Conservation (phyloP, 75 land plant species). For the Larix kaempferi region DNA sequence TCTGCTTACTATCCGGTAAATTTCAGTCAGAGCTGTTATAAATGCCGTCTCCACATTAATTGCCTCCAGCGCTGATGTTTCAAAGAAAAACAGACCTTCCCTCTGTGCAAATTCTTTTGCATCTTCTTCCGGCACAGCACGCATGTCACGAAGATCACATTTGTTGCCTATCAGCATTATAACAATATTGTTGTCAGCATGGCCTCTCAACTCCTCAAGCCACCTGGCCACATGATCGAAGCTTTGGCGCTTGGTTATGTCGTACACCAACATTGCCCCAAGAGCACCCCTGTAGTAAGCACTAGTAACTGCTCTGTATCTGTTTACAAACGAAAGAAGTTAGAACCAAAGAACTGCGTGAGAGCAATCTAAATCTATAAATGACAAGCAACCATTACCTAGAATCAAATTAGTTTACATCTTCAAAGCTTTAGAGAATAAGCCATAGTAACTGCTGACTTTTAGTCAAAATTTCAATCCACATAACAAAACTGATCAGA, state of each 20-base stretch:
- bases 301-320: slow-evolving; percentile 74
- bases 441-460: too few relatives aligned
- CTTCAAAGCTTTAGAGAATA: too few relatives aligned
- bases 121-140: slow-evolving; percentile 76
- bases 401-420: too few relatives aligned
- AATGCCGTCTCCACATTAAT: slow-evolving; percentile 81
- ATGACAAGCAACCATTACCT: too few relatives aligned
- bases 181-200: slow-evolving; percentile 75
- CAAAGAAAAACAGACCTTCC: slow-evolving; percentile 76
- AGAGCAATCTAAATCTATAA: too few relatives aligned
- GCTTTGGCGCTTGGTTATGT: slow-evolving; percentile 60
- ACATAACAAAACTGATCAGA: too few relatives aligned
- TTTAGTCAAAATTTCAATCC: too few relatives aligned
- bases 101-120: slow-evolving; percentile 74
- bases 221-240: slow-evolving; percentile 75
- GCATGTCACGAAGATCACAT: slow-evolving; percentile 61
- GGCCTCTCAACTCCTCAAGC: slow-evolving; percentile 66
- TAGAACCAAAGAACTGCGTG: too few relatives aligned
- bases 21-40: slow-evolving; percentile 70
- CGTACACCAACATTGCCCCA: slow-evolving; percentile 72
- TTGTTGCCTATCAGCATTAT: slow-evolving; percentile 87
- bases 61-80: slow-evolving; percentile 78
- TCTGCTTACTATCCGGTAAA: slow-evolving; percentile 70
- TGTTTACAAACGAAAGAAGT: slow-evolving; percentile 9
- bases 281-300: slow-evolving; percentile 76